Evolutionary conservation across 2,329 filamentous ascomycete genomes (phyloP).

Genomic region (Fusarium veterinarium): DNA sequence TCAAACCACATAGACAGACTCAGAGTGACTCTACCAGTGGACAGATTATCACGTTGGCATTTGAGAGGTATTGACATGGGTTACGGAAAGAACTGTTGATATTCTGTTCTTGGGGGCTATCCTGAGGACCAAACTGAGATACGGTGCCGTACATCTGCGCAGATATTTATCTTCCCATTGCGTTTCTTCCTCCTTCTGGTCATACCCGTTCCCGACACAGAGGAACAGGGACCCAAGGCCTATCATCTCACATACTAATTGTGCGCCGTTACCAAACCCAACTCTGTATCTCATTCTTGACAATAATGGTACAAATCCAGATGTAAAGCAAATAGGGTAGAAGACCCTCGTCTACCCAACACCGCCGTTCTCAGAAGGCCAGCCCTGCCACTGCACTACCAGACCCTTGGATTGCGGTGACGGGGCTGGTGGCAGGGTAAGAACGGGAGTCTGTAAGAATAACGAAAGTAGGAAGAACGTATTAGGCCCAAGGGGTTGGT

Average conservation of each 20-base stretch:
- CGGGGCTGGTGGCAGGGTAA: not conserved
- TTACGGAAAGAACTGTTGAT: not conserved
- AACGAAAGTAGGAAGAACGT: constrained; percentile 30
- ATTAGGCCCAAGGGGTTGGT: constrained; percentile 29
- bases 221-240: constrained; percentile 14
- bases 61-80: not conserved
- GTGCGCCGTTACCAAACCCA: constrained; percentile 9
- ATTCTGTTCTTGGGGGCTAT: constrained; percentile 12
- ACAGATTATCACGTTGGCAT: not conserved
- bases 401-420: not conserved
- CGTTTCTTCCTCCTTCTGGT: not conserved
- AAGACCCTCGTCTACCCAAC: constrained; percentile 6
- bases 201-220: constrained; percentile 11
- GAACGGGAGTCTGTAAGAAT: constrained; percentile 26
- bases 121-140: constrained; percentile 10
- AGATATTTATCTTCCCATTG: constrained; percentile 17
- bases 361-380: constrained; percentile 16
- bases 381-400: not conserved
- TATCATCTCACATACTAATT: not conserved
- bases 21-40: no score
- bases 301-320: constrained; percentile 38
- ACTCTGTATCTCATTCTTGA: constrained; percentile 13
- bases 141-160: constrained; percentile 13
- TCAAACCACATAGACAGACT: not conserved
- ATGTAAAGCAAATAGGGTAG: constrained; percentile 16